phyloP scores from a whole-genome alignment of 805 yeast species.

The Nakazawaea wickerhamii region DNA sequence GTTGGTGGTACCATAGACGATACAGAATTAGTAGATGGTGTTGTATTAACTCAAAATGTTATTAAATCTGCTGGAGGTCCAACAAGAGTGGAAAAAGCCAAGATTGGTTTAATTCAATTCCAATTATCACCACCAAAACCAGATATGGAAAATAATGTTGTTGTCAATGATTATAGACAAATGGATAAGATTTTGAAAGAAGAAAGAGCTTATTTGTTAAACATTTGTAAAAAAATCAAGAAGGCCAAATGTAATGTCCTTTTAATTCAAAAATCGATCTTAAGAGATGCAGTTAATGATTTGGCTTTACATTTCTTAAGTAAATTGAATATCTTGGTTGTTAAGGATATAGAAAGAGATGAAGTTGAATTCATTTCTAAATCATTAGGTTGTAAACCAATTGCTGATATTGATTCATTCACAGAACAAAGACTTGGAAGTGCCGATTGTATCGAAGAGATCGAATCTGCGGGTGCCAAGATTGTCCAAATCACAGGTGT shows the following conservation, averaged over 20 bases:
- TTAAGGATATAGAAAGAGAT: slow-evolving; percentile 93
- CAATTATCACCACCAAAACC: slow-evolving; percentile 97
- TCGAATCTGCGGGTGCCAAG: slow-evolving; percentile 82
- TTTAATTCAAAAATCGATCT: slow-evolving; percentile 85
- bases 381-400: slow-evolving; percentile 90
- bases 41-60: slow-evolving; percentile 86
- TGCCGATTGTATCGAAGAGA: slow-evolving; percentile 91
- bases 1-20: slow-evolving; percentile 98
- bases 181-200: slow-evolving; percentile 98
- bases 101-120: slow-evolving; percentile 84
- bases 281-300: slow-evolving; percentile 93
- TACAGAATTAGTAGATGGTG: slow-evolving; percentile 88
- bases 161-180: slow-evolving; percentile 96
- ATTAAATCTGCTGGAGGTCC: slow-evolving; percentile 94
- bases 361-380: slow-evolving; percentile 86
- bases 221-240: slow-evolving; percentile 92
- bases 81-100: slow-evolving; percentile 87
- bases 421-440: slow-evolving; percentile 88
- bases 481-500: slow-evolving; percentile 86
- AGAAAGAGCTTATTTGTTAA: slow-evolving; percentile 91
- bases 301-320: slow-evolving; percentile 91
- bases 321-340: slow-evolving; percentile 88
- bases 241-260: slow-evolving; percentile 94
- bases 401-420: slow-evolving; percentile 91
- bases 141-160: slow-evolving; percentile 95